Evolutionary conservation across 2,329 filamentous ascomycete genomes (phyloP).

Genomic region (Verticillium alfalfae): DNA sequence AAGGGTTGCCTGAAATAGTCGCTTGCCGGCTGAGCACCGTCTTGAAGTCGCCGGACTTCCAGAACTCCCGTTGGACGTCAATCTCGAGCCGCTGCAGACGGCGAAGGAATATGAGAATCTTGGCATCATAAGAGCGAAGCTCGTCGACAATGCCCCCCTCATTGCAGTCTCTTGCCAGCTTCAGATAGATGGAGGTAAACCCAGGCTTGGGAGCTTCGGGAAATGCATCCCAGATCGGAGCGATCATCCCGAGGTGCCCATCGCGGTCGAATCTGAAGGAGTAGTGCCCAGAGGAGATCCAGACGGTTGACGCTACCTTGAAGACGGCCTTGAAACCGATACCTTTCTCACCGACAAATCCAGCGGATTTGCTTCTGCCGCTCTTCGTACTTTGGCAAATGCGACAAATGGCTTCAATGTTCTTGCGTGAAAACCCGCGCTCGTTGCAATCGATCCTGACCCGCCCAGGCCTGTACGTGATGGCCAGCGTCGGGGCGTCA

Average conservation of each 20-base stretch:
- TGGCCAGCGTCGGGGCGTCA: constrained; percentile 9
- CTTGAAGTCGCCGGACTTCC: not conserved
- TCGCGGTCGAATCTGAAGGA: constrained; percentile 24
- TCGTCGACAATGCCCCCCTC: constrained; percentile 10
- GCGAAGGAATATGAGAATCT: constrained; percentile 22
- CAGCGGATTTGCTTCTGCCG: constrained; percentile 11
- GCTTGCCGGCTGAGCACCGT: not conserved
- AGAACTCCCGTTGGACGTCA: not conserved
- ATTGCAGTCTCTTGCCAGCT: constrained; percentile 8
- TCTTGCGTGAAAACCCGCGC: constrained; percentile 17
- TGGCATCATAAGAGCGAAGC: constrained; percentile 16
- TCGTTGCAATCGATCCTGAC: constrained; percentile 29
- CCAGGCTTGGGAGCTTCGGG: constrained; percentile 13
- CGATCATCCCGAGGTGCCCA: constrained; percentile 24
- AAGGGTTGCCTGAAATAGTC: not conserved
- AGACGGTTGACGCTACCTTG: constrained; percentile 20
- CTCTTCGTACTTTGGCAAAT: constrained; percentile 25
- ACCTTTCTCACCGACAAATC: constrained; percentile 26
- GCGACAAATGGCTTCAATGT: constrained; percentile 26
- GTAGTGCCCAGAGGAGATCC: constrained; percentile 20
- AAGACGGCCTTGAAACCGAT: constrained; percentile 30
- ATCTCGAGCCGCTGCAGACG: constrained; percentile 18
- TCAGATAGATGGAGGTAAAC: constrained; percentile 13
- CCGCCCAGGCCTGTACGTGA: constrained; percentile 13
- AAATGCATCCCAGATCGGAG: constrained; percentile 20